A percentile compares a stretch with the other conserved stretches of the same genome.
These are phyloP conservation scores for Stylosanthes scabra DNA, from an alignment of 331 rosid species.

Conservation along the genomic window DNA sequence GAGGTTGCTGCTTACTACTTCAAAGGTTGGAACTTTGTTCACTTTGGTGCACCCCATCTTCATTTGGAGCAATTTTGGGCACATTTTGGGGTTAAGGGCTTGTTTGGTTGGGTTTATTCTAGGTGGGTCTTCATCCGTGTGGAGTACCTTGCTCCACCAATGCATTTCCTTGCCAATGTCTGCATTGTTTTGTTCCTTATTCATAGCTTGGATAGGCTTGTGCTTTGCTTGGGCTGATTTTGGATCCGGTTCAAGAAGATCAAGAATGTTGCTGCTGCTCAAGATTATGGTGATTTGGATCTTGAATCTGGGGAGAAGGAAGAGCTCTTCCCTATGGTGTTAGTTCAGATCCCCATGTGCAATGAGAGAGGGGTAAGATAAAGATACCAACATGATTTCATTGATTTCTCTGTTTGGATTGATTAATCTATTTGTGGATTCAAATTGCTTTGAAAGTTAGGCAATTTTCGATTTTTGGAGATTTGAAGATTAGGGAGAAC, in stretches of 20 bases:
- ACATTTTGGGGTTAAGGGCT: conserved; percentile 58
- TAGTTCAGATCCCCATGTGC: conserved; percentile 98
- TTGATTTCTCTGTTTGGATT: neutral
- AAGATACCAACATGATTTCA: too few relatives aligned
- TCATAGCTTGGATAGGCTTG: conserved; percentile 83
- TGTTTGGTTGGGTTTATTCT: conserved; percentile 70
- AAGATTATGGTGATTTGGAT: conserved; percentile 50
- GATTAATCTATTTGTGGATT: neutral
- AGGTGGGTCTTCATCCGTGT: conserved; percentile 84
- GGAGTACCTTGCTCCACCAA: conserved; percentile 80
- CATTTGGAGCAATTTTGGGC: conserved; percentile 47
- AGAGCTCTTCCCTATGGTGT: conserved; percentile 79
- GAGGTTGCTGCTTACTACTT: conserved; percentile 79
- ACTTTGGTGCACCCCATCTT: conserved; percentile 58
- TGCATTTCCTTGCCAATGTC: conserved; percentile 78
- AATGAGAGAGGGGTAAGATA: conserved; percentile 82
- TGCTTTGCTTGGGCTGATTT: conserved; percentile 82
- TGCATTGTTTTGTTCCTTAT: conserved; percentile 77
- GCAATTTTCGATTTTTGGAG: too few relatives aligned
- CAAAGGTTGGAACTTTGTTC: conserved; percentile 83
- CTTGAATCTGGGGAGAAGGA: conserved; percentile 72
- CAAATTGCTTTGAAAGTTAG: neutral
- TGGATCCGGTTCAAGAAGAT: conserved; percentile 85
- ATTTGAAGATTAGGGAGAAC: too few relatives aligned
- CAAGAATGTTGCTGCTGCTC: conserved; percentile 69